Percentiles rank a stretch among this genome's conserved stretches.
Evolutionary conservation across 805 yeast species (phyloP).

Genomic region (Yamadazyma sp.): DNA sequence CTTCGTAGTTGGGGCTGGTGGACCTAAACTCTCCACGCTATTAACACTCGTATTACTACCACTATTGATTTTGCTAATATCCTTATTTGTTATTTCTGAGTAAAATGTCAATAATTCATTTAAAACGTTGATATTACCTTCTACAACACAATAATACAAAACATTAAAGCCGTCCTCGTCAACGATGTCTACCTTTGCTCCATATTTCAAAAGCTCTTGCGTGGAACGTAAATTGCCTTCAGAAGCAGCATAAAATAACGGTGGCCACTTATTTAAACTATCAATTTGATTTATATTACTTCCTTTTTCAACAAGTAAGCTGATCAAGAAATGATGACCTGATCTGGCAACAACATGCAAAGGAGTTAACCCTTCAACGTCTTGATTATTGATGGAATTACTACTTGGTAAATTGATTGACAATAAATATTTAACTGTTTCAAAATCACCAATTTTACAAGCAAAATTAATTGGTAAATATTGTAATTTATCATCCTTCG

Average conservation of each 20-base stretch:
- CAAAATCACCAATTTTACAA: constrained; percentile 76
- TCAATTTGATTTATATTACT: constrained; percentile 75
- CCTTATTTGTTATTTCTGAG: constrained; percentile 9
- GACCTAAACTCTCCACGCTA: background rate
- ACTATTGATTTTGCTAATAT: constrained; percentile 2
- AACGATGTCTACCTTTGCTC: constrained; percentile 63
- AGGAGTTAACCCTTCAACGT: constrained; percentile 88
- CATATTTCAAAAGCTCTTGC: constrained; percentile 62
- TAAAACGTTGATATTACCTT: constrained; percentile 83
- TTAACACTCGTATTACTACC: background rate
- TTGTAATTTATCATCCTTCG: constrained; percentile 52
- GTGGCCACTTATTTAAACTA: constrained; percentile 90
- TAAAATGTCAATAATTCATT: constrained; percentile 56
- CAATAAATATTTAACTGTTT: constrained; percentile 63
- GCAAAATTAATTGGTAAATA: constrained; percentile 83
- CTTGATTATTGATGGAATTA: constrained; percentile 47
- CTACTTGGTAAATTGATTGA: constrained; percentile 15
- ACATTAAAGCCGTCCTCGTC: constrained; percentile 85
- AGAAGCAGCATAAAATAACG: constrained; percentile 83
- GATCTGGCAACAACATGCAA: constrained; percentile 84
- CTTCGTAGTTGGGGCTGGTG: background rate
- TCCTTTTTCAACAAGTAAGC: constrained; percentile 66
- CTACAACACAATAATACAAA: constrained; percentile 87
- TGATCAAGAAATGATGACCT: constrained; percentile 70
- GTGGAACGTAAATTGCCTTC: constrained; percentile 79